These are phyloP conservation scores for Beta lomatogona DNA, from an alignment of 179 eudicot species.

Conservation along the genomic window DNA sequence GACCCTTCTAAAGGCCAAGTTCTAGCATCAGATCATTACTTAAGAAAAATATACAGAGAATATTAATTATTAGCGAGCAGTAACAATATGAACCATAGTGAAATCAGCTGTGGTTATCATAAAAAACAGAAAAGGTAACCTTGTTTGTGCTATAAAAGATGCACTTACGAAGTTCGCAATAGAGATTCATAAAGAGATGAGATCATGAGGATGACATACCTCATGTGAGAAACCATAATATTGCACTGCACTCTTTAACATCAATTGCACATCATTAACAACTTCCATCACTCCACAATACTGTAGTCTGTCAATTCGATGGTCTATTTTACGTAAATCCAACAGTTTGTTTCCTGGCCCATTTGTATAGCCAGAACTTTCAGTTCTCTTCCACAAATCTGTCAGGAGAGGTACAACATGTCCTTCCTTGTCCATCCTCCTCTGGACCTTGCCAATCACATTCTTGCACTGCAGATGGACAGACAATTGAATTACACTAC, in stretches of 20 bases:
- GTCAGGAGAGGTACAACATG: conserved; percentile 82
- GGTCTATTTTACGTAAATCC: conserved; percentile 71
- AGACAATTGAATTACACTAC: background rate
- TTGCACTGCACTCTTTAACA: conserved; percentile 78
- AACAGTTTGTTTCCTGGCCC: conserved; percentile 56
- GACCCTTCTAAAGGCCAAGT: background rate
- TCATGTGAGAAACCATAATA: conserved; percentile 76
- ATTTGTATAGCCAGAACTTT: conserved; percentile 45
- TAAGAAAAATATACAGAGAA: background rate
- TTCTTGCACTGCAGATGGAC: conserved; percentile 73
- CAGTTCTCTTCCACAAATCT: conserved; percentile 82
- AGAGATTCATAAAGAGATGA: conserved; percentile 6
- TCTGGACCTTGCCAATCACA: conserved; percentile 72
- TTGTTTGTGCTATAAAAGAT: background rate
- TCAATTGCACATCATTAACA: conserved; percentile 76
- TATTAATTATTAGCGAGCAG: background rate
- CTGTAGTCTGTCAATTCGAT: conserved; percentile 66
- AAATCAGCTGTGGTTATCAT: background rate
- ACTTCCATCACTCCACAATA: conserved; percentile 79
- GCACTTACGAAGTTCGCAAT: background rate
- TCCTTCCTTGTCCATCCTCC: conserved; percentile 87
- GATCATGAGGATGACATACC: conserved; percentile 44
- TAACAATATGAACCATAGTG: background rate
- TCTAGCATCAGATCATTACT: background rate
- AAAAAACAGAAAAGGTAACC: background rate